These are phyloP conservation scores for Tetrahymena borealis DNA, from an alignment of 73 alveolate genomes.

Conservation along the genomic window DNA sequence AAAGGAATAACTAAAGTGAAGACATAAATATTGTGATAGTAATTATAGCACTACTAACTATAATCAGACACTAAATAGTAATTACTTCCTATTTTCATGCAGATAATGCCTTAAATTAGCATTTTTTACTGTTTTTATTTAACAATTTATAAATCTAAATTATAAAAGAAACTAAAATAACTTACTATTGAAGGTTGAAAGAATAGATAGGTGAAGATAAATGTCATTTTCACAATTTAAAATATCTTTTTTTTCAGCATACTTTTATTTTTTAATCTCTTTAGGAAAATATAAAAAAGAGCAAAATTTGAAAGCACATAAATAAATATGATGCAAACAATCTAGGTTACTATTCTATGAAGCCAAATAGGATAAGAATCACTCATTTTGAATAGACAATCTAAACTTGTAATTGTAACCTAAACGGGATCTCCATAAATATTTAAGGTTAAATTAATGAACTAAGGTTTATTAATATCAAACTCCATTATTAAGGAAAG, in stretches of 20 bases:
- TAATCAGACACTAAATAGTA: neutral
- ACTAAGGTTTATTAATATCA: neutral
- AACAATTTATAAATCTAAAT: too few species aligned
- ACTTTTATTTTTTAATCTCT: neutral
- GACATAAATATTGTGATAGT: neutral
- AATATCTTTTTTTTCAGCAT: neutral
- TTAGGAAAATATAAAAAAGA: neutral
- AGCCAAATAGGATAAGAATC: neutral
- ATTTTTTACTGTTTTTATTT: neutral
- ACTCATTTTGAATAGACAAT: neutral
- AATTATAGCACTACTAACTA: neutral
- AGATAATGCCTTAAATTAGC: neutral
- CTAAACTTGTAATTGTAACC: neutral
- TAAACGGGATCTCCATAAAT: neutral
- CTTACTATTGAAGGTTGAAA: neutral
- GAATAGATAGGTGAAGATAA: neutral
- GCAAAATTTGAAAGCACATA: neutral
- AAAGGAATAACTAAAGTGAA: neutral
- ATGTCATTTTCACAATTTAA: neutral
- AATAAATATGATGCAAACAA: neutral
- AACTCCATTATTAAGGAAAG: neutral
- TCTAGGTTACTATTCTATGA: neutral
- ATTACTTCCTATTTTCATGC: neutral
- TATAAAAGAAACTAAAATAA: neutral
- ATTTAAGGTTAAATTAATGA: neutral